Percentiles rank a stretch among this genome's conserved stretches.
phyloP scores from a whole-genome alignment of 1,284 basidiomycete species.

The Ustilago trichophora region DNA sequence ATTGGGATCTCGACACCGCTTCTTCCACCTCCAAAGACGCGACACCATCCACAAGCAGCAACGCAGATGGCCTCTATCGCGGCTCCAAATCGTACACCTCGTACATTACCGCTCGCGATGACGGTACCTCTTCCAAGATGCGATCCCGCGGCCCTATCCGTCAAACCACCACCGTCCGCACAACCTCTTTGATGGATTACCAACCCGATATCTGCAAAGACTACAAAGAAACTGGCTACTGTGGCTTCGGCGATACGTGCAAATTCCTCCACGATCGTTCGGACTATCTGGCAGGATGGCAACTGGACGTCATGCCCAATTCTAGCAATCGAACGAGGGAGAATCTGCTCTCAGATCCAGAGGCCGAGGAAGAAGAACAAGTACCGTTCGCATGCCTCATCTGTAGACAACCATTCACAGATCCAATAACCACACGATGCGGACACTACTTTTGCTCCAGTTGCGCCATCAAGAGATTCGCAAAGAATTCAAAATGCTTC shows the following conservation, averaged over 20 bases:
- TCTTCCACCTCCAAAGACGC: not conserved
- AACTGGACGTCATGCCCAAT: constrained; percentile 72
- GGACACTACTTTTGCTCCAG: constrained; percentile 93
- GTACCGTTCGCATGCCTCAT: constrained; percentile 97
- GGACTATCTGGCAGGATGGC: constrained; percentile 94
- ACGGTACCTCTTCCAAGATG: constrained; percentile 83
- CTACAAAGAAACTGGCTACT: constrained; percentile 99
- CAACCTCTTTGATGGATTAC: constrained; percentile 95
- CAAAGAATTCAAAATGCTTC: constrained; percentile 92
- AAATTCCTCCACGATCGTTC: constrained; percentile 73
- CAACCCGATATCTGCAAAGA: constrained; percentile 99
- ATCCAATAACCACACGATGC: constrained; percentile 94
- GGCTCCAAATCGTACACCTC: constrained; percentile 83
- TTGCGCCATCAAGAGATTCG: constrained; percentile 91
- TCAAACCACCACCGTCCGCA: constrained; percentile 79
- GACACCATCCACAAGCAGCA: constrained; percentile 12
- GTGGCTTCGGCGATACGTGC: constrained; percentile 98
- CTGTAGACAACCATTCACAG: constrained; percentile 91
- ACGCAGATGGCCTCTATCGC: constrained; percentile 86
- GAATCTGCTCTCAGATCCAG: constrained; percentile 42
- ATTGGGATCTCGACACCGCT: constrained; percentile 68
- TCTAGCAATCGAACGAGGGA: constrained; percentile 19
- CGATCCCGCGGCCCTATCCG: constrained; percentile 70
- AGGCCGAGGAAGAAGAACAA: constrained; percentile 75
- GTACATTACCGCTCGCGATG: constrained; percentile 76